phyloP scores from a whole-genome alignment of 208 protist genomes.

The Leishmania tropica region DNA sequence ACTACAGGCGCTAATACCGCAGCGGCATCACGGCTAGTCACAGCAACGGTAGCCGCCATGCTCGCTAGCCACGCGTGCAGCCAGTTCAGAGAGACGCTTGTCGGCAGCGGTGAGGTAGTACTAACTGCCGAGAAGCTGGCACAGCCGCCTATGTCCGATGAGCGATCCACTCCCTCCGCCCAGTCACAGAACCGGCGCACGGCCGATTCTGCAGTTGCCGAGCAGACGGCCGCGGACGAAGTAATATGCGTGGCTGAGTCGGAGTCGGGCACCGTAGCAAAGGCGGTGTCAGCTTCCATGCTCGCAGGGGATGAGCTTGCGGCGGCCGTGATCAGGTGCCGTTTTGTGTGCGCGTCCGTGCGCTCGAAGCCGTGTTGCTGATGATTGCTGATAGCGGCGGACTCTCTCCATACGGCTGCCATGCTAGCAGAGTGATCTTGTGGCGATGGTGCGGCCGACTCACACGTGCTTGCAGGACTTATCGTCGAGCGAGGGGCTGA shows the following conservation, averaged over 20 bases:
- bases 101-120: background rate
- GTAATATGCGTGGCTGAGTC: background rate
- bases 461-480: background rate
- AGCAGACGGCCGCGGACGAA: background rate
- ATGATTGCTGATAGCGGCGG: background rate
- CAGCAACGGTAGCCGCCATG: background rate
- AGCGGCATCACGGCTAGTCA: background rate
- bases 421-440: background rate
- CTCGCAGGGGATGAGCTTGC: background rate
- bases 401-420: background rate
- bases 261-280: background rate
- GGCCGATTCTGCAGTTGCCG: background rate
- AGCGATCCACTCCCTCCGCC: background rate
- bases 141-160: background rate
- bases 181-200: background rate
- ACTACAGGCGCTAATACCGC: background rate
- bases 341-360: background rate
- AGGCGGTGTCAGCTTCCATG: background rate
- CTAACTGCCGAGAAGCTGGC: background rate
- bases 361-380: background rate
- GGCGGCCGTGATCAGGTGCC: background rate
- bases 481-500: background rate
- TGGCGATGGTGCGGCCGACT: background rate
- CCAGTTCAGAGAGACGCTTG: background rate
- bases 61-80: constrained; percentile 2